Conservation (phyloP, 345 rosid species). For the Murraya paniculata region DNA sequence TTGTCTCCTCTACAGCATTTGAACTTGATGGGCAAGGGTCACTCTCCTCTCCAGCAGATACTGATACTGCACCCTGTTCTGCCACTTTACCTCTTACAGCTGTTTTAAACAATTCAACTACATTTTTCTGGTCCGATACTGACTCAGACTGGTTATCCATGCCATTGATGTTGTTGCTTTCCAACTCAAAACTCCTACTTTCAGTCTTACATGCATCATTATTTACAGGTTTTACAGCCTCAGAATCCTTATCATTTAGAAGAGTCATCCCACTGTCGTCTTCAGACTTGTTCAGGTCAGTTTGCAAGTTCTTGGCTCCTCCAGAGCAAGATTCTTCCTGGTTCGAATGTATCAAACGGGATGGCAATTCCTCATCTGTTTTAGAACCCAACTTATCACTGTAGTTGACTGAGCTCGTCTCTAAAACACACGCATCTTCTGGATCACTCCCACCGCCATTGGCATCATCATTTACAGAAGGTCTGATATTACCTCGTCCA, state of each 20-base stretch:
- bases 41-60: constrained; percentile 10
- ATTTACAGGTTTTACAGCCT: constrained; percentile 27
- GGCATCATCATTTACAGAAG: constrained; percentile 51
- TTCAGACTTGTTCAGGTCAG: constrained; percentile 32
- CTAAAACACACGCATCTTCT: constrained; percentile 61
- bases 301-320: constrained; percentile 26
- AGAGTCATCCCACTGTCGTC: constrained; percentile 27
- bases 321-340: constrained; percentile 29
- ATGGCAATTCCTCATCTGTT: constrained; percentile 38
- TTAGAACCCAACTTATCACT: constrained; percentile 41
- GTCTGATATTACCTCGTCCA: constrained; percentile 36
- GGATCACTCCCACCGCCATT: constrained; percentile 74
- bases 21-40: constrained; percentile 28
- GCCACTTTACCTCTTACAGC: constrained; percentile 23
- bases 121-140: constrained; percentile 25
- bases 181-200: constrained; percentile 15
- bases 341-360: constrained; percentile 26
- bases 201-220: constrained; percentile 29
- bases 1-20: constrained; percentile 27
- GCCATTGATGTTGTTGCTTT: constrained; percentile 24
- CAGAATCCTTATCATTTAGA: constrained; percentile 25
- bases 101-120: constrained; percentile 22
- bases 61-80: constrained; percentile 24
- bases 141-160: constrained; percentile 28
- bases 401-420: constrained; percentile 45